Evolutionary conservation across 2,329 filamentous ascomycete species (phyloP).

Genomic region (Cordyceps cicadae): DNA sequence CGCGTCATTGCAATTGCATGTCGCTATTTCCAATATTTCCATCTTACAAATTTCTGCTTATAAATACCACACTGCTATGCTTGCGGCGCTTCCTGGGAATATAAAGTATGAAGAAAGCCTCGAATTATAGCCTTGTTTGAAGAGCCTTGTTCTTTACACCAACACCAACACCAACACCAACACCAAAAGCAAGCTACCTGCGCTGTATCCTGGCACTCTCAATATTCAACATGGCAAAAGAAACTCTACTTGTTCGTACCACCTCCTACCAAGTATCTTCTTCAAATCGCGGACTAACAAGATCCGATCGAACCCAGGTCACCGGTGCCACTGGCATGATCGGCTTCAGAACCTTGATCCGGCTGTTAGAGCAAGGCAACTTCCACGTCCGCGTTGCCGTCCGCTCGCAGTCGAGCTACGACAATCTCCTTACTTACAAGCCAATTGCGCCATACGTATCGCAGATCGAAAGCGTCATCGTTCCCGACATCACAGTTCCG

Average conservation of each 20-base stretch:
- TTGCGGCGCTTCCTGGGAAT: neutral
- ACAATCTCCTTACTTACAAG: neutral
- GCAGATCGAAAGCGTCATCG: constrained; percentile 21
- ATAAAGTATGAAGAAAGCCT: neutral
- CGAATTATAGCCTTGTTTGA: neutral
- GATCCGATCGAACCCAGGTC: constrained; percentile 9
- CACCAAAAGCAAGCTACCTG: neutral
- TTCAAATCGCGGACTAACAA: no score
- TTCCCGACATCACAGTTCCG: constrained; percentile 28
- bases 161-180: neutral
- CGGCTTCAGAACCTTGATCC: constrained; percentile 21
- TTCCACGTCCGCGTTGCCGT: constrained; percentile 23
- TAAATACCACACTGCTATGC: neutral
- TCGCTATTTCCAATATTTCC: neutral
- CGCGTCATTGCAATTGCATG: neutral
- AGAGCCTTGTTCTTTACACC: neutral
- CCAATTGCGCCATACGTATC: constrained; percentile 5
- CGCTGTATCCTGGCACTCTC: neutral
- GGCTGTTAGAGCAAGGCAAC: constrained; percentile 17
- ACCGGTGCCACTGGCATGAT: constrained; percentile 25
- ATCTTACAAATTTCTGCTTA: neutral
- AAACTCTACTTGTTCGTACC: constrained; percentile 1
- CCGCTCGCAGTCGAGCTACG: constrained; percentile 17
- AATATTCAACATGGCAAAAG: neutral
- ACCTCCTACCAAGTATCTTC: no score